Percentiles rank a stretch among this genome's conserved stretches.
Conservation (phyloP, 768 basidiomycete species). For the Calocybe cyanea region DNA sequence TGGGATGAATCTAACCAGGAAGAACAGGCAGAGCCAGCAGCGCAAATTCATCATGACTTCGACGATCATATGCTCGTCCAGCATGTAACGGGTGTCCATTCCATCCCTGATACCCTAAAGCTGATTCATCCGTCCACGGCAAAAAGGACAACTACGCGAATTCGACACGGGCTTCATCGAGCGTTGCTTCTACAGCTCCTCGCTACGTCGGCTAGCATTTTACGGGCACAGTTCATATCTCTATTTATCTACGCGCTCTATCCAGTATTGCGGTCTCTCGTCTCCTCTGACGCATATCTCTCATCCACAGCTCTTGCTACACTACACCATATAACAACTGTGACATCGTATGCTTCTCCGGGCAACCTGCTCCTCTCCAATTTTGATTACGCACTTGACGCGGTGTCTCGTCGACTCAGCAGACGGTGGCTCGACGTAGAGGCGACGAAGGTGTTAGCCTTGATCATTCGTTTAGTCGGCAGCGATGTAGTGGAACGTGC, state of each 20-base stretch:
- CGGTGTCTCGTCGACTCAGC: conserved; percentile 79
- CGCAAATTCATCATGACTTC: conserved; percentile 28
- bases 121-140: conserved; percentile 35
- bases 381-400: conserved; percentile 94
- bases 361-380: conserved; percentile 89
- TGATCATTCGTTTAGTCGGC: conserved; percentile 86
- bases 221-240: conserved; percentile 67
- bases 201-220: conserved; percentile 63
- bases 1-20: conserved; percentile 52
- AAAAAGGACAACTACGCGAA: conserved; percentile 20
- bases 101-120: conserved; percentile 56
- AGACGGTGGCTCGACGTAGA: conserved; percentile 80
- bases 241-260: conserved; percentile 80
- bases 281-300: conserved; percentile 65
- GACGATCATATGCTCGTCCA: conserved; percentile 41
- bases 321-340: conserved; percentile 64
- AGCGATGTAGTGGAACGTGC: conserved; percentile 84
- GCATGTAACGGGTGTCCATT: conserved; percentile 60
- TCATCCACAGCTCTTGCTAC: conserved; percentile 75
- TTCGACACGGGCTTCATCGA: conserved; percentile 67
- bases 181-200: conserved; percentile 72
- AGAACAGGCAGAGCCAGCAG: conserved; percentile 9
- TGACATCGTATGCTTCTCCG: conserved; percentile 84
- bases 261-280: conserved; percentile 80
- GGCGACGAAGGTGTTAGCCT: conserved; percentile 82